Evolutionary conservation across 768 basidiomycete species (phyloP), one percentile per base, ranked within the genome.

Genomic region (Russula olivacea): DNA sequence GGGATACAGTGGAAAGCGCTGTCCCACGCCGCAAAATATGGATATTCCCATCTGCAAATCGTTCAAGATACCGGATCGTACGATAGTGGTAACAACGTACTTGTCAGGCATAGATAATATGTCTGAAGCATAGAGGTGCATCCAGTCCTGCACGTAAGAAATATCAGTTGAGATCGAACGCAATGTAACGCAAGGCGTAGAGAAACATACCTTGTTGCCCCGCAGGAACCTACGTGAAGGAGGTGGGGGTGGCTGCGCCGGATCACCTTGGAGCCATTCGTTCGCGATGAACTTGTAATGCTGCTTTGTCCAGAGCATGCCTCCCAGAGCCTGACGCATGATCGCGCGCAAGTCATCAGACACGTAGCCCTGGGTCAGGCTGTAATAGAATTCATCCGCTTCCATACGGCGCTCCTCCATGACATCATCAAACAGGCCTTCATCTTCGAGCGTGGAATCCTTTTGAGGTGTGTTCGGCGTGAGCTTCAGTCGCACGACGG

Each of bases 1-100:
- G 97, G 97, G 67, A 99, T 93, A 70, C 96, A 98, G 72, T 99
- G 97, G 80, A 99, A 99, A n/a, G 97, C 97, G 0, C 89, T 93
- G 73, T 96, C 92, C 93, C 93, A 96, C 55, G 95, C 95, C 0
- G 96, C 95, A 70, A 99, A 98, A 81, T 97, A 98, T 0, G 97
- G 97, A 73, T 98, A 98, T 75, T 99, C 97, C 97, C 97, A 91
- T 73, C 88, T 91, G 57, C 5, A 51, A 58, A 64, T 55, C 68
- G 52, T 56, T 55, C 58, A 43, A 43, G 45, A 34, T 23, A 49
- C 52, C 55, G 19, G 28, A 56, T 34, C 12, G 28, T 8, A 6
- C 32, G 5, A 40, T 53, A 7, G 55, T n/a, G 25, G 36, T 1
- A 1, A 25, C 2, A 19, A 75, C 81, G 23, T 65, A 96, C 88